phyloP scores from a whole-genome alignment of 1,284 basidiomycete species.

The Rhodotorula sp. region DNA sequence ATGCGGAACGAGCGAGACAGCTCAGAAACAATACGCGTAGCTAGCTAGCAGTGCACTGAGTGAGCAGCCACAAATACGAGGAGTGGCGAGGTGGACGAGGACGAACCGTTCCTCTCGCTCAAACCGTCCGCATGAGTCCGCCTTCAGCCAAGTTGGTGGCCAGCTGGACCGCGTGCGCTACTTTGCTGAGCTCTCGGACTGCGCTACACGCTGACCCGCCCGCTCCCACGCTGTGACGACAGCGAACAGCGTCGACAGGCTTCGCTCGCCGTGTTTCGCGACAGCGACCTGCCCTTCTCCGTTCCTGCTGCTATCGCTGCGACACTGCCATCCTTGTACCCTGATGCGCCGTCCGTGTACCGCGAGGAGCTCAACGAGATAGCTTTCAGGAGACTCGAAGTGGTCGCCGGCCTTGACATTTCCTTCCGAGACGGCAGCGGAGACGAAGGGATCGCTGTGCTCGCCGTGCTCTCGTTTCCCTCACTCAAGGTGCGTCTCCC shows the following conservation, averaged over 20 bases:
- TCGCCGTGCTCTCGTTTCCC: conserved; percentile 45
- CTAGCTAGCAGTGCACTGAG: no score
- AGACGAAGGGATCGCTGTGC: conserved; percentile 43
- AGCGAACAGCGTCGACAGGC: conserved; percentile 30
- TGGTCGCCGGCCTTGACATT: conserved; percentile 47
- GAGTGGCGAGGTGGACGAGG: neutral
- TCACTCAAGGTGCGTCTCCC: conserved; percentile 40
- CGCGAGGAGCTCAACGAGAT: neutral
- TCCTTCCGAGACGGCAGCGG: conserved; percentile 37
- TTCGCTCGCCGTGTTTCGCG: conserved; percentile 23
- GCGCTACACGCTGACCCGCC: neutral
- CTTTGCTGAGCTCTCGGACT: no score
- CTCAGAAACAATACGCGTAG: no score
- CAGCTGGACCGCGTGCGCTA: neutral
- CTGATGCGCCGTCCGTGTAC: neutral
- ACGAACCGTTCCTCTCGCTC: neutral
- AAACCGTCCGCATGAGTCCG: neutral
- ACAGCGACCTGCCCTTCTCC: conserved; percentile 21
- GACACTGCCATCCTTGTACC: neutral
- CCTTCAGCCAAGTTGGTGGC: neutral
- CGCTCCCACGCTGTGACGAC: neutral
- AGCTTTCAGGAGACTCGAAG: conserved; percentile 34
- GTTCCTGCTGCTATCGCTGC: neutral
- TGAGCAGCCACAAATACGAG: no score
- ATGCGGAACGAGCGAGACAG: no score